Evolutionary conservation across 495 filamentous ascomycete genomes (phyloP).

Genomic region (Schizothecium vesticola): DNA sequence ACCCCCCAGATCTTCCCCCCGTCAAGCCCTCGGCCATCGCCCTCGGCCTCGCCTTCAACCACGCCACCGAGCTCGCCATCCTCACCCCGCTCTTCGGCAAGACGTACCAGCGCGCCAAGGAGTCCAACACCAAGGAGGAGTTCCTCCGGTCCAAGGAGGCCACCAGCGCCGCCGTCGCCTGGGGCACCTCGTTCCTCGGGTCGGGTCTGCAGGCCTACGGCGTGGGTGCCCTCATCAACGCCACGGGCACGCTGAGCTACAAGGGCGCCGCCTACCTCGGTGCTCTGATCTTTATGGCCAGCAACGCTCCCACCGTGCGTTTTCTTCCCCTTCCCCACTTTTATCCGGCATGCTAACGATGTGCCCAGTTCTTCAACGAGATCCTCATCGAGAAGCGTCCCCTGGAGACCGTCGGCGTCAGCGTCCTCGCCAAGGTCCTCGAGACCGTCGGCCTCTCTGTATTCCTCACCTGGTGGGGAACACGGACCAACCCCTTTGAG

Average conservation of each 20-base stretch:
- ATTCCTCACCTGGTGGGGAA: constrained; percentile 97
- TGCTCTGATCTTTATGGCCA: constrained; percentile 84
- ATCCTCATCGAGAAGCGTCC: constrained; percentile 87
- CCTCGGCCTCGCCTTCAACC: constrained; percentile 91
- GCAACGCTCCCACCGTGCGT: constrained; percentile 79
- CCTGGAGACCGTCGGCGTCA: constrained; percentile 81
- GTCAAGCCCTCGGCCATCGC: constrained; percentile 98
- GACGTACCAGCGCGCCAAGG: constrained; percentile 89
- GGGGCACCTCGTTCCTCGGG: constrained; percentile 84
- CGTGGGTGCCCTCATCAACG: constrained; percentile 91
- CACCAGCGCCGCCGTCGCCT: constrained; percentile 76
- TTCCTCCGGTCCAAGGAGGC: constrained; percentile 92
- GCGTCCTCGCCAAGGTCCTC: constrained; percentile 72
- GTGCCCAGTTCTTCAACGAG: constrained; percentile 70
- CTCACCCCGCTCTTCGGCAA: constrained; percentile 88
- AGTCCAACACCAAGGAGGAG: constrained; percentile 91
- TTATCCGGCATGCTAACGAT: not conserved
- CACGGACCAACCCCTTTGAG: constrained; percentile 79
- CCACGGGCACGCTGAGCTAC: constrained; percentile 88
- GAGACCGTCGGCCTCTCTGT: constrained; percentile 90
- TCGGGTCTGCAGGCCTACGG: constrained; percentile 90
- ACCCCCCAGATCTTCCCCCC: constrained; percentile 69
- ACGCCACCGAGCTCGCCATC: constrained; percentile 59
- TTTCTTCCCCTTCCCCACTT: not conserved
- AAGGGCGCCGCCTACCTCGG: constrained; percentile 96